A percentile compares a stretch with the other conserved stretches of the same genome.
Evolutionary conservation across 495 filamentous ascomycete species (phyloP).

Genomic region (Xylaria bambusicola): DNA sequence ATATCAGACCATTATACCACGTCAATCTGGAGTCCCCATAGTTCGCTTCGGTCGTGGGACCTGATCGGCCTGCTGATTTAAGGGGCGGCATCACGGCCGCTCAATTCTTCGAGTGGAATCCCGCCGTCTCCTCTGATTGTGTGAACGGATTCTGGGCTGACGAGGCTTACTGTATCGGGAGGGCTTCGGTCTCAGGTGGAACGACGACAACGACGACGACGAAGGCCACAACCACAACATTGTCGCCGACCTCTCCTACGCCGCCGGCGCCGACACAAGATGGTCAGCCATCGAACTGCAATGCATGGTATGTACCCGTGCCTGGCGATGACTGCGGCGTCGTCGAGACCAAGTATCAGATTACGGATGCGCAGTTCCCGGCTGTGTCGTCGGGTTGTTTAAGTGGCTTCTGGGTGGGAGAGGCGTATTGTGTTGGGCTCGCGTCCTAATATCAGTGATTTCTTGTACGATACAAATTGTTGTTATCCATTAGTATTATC

Average conservation of each 20-base stretch:
- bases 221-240: not conserved
- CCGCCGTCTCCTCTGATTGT: slow-evolving; percentile 18
- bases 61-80: no score
- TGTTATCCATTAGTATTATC: no score
- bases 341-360: slow-evolving; percentile 8
- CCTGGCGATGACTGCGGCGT: slow-evolving; percentile 18
- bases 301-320: slow-evolving; percentile 15
- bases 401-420: slow-evolving; percentile 9
- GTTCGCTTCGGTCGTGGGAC: no score
- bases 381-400: slow-evolving; percentile 19
- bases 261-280: slow-evolving; percentile 15
- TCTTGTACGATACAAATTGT: no score
- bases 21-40: no score
- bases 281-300: slow-evolving; percentile 23
- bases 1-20: no score
- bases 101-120: slow-evolving; percentile 26
- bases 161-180: not conserved
- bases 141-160: slow-evolving; percentile 14
- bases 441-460: not conserved
- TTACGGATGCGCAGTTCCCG: slow-evolving; percentile 26
- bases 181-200: no score
- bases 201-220: no score
- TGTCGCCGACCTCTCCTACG: not conserved
- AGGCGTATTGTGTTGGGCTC: not conserved
- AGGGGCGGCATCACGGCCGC: slow-evolving; percentile 21